phyloP scores from a whole-genome alignment of 768 basidiomycete genomes.

The Dictyophora rubrovolvata region DNA sequence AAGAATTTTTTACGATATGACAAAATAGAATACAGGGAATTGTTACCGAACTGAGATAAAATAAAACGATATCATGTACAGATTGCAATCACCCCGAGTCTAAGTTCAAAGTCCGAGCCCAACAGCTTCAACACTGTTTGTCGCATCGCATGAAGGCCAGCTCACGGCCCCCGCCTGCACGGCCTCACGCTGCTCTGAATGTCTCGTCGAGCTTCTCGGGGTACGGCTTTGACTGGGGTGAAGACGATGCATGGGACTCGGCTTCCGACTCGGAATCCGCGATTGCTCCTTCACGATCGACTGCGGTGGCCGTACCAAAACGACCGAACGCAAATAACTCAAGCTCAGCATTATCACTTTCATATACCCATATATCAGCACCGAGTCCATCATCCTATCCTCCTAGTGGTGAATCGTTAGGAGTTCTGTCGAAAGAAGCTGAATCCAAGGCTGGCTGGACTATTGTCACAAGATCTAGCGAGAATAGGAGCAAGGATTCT shows the following conservation, averaged over 20 bases:
- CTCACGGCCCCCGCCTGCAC: constrained; percentile 57
- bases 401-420: constrained; percentile 28
- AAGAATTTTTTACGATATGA: background rate
- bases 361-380: constrained; percentile 69
- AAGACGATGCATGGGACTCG: constrained; percentile 84
- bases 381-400: constrained; percentile 73
- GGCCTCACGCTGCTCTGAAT: constrained; percentile 61
- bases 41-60: background rate
- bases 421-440: constrained; percentile 43
- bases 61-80: background rate
- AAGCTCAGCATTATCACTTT: constrained; percentile 62
- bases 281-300: constrained; percentile 21
- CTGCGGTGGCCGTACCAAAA: constrained; percentile 41
- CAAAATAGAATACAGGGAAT: background rate
- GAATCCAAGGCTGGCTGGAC: constrained; percentile 45
- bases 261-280: constrained; percentile 64
- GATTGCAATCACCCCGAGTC: background rate
- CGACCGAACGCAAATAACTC: constrained; percentile 36
- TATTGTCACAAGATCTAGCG: constrained; percentile 44
- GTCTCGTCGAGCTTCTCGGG: constrained; percentile 33
- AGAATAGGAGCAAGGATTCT: constrained; percentile 11
- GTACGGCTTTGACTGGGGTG: constrained; percentile 56
- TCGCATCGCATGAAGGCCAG: background rate
- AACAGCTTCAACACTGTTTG: too few relatives aligned
- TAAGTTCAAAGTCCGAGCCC: constrained; percentile 1